Conservation (phyloP, 2,329 filamentous ascomycete genomes). For the Diaporthe batatas region DNA sequence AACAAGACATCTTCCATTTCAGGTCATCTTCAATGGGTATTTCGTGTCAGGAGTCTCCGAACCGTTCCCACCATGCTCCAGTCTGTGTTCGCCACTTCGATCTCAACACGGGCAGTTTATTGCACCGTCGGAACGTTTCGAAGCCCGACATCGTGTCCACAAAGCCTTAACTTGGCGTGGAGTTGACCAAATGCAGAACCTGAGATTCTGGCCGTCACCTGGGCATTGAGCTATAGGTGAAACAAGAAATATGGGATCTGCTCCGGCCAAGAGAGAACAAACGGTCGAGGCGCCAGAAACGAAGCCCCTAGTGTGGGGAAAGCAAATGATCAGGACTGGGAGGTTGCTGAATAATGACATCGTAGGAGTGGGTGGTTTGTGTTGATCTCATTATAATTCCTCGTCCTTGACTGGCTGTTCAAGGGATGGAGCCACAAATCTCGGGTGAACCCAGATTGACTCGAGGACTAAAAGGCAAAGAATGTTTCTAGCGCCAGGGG, state of each 20-base stretch:
- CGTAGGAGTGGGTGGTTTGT: background rate
- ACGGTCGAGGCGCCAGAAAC: background rate
- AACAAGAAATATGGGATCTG: background rate
- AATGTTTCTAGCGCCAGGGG: constrained; percentile 15
- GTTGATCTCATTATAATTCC: constrained; percentile 18
- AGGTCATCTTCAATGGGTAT: too few relatives aligned
- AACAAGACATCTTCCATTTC: too few relatives aligned
- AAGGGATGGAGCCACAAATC: constrained; percentile 4
- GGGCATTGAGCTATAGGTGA: background rate
- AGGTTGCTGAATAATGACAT: constrained; percentile 22
- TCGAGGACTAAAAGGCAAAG: constrained; percentile 7
- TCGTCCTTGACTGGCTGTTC: background rate
- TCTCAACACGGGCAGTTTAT: background rate
- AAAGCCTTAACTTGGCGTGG: background rate
- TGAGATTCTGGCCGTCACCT: constrained; percentile 8
- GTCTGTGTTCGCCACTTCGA: background rate
- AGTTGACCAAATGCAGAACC: background rate
- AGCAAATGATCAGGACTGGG: constrained; percentile 30
- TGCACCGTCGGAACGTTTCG: constrained; percentile 14
- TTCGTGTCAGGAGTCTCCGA: fast-evolving
- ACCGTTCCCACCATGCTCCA: too few relatives aligned
- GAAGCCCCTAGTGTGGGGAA: constrained; percentile 16
- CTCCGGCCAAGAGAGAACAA: background rate
- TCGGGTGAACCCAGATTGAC: constrained; percentile 28
- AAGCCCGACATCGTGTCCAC: background rate